phyloP scores from a whole-genome alignment of 495 filamentous ascomycete species.

The Neurospora sp. region DNA sequence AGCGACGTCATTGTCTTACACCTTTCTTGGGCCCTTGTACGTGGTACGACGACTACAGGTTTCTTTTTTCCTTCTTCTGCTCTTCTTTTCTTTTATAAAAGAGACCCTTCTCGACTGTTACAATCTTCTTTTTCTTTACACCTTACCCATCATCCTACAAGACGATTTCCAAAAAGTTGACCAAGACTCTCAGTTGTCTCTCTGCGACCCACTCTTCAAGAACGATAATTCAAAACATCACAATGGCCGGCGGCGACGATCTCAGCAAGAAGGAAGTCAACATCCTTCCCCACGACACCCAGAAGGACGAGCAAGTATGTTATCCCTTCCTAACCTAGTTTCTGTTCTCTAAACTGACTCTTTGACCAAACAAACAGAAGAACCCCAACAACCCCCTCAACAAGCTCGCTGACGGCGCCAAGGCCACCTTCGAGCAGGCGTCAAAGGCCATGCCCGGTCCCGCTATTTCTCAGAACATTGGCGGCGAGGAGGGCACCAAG shows the following conservation, averaged over 20 bases:
- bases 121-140: not conserved
- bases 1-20: not conserved
- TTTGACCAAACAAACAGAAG: not conserved
- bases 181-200: not conserved
- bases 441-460: constrained; percentile 42
- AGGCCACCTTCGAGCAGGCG: constrained; percentile 25
- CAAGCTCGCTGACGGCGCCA: constrained; percentile 15
- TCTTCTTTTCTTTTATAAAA: not conserved
- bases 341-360: not conserved
- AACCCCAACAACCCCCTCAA: constrained; percentile 11
- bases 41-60: not conserved
- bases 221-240: not conserved
- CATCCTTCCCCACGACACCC: not conserved
- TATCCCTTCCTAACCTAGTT: not conserved
- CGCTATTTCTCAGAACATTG: constrained; percentile 36
- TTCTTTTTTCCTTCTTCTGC: not conserved
- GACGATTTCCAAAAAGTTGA: not conserved
- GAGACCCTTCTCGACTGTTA: not conserved
- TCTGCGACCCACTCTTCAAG: not conserved
- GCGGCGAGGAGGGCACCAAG: constrained; percentile 46
- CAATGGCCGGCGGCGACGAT: not conserved
- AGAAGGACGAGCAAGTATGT: not conserved
- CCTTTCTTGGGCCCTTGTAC: not conserved
- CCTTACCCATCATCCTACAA: not conserved
- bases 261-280: not conserved